Conservation (phyloP, 2,329 filamentous ascomycete genomes). For the Phyllosticta ampelicida region DNA sequence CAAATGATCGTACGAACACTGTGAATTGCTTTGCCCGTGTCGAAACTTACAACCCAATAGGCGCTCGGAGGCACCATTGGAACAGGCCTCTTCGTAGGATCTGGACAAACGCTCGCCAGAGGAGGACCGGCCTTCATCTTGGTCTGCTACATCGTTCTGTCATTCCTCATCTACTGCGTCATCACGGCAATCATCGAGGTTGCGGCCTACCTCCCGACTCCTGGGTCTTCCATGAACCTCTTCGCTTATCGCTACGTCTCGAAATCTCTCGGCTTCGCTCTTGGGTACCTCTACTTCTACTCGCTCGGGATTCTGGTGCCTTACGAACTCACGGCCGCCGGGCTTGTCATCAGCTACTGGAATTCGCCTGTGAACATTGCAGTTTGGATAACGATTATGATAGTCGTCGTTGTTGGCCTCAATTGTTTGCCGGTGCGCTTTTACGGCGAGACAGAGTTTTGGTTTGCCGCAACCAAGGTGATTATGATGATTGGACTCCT, state of each 20-base stretch:
- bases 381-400: conserved; percentile 28
- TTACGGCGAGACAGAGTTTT: conserved; percentile 46
- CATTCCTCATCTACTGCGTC: conserved; percentile 34
- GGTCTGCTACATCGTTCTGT: conserved; percentile 35
- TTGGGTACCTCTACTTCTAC: conserved; percentile 32
- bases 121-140: conserved; percentile 36
- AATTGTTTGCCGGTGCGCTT: conserved; percentile 39
- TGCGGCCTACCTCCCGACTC: conserved; percentile 50
- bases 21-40: not conserved
- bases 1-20: conserved; percentile 15
- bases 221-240: conserved; percentile 41
- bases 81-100: conserved; percentile 31
- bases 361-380: conserved; percentile 29
- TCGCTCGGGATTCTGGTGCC: conserved; percentile 27
- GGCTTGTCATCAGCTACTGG: conserved; percentile 31
- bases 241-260: conserved; percentile 38
- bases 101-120: conserved; percentile 26
- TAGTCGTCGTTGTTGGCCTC: conserved; percentile 32
- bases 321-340: conserved; percentile 28
- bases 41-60: not conserved
- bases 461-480: conserved; percentile 43
- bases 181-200: conserved; percentile 43
- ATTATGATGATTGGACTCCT: conserved; percentile 42
- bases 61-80: conserved; percentile 15
- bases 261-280: conserved; percentile 33